Percentiles rank a stretch among this genome's conserved stretches.
Evolutionary conservation across 2,329 filamentous ascomycete genomes (phyloP).

Genomic region (Kalmusia sp.): DNA sequence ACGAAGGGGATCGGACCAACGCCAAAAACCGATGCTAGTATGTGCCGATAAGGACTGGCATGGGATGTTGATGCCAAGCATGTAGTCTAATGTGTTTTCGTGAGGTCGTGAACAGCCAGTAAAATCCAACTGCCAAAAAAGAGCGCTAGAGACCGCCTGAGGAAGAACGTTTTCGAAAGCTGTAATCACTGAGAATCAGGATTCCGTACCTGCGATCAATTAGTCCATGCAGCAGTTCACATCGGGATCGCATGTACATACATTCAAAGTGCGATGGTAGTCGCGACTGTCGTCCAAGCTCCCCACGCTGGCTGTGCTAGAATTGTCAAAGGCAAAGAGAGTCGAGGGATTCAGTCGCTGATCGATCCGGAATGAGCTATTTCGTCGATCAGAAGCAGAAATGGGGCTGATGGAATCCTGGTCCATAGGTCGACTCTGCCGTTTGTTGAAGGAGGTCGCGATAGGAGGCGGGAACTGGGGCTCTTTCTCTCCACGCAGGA

Average conservation of each 20-base stretch:
- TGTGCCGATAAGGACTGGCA: slow-evolving; percentile 15
- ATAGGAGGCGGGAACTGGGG: slow-evolving; percentile 31
- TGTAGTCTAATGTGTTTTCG: slow-evolving; percentile 27
- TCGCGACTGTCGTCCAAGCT: slow-evolving; percentile 57
- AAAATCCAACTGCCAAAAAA: slow-evolving; percentile 24
- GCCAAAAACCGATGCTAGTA: slow-evolving; percentile 30
- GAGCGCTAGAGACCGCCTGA: slow-evolving; percentile 11
- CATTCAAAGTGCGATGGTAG: slow-evolving; percentile 56
- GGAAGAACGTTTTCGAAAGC: background rate
- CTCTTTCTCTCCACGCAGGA: slow-evolving; percentile 44
- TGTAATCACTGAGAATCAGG: slow-evolving; percentile 34
- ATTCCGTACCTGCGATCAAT: slow-evolving; percentile 37
- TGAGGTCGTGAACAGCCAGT: slow-evolving; percentile 34
- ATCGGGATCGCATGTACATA: slow-evolving; percentile 28
- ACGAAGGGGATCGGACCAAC: slow-evolving; percentile 9
- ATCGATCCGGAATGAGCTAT: slow-evolving; percentile 56
- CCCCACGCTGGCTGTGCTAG: slow-evolving; percentile 53
- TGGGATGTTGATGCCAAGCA: slow-evolving; percentile 14
- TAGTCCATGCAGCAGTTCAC: slow-evolving; percentile 11
- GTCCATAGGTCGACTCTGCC: slow-evolving; percentile 37
- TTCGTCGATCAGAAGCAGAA: slow-evolving; percentile 44
- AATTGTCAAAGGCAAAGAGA: slow-evolving; percentile 55
- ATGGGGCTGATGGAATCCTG: slow-evolving; percentile 44
- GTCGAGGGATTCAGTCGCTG: slow-evolving; percentile 57
- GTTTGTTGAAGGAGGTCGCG: slow-evolving; percentile 25